These are phyloP conservation scores for Alternaria arborescens DNA, from an alignment of 2,329 filamentous ascomycete species.

Conservation along the genomic window DNA sequence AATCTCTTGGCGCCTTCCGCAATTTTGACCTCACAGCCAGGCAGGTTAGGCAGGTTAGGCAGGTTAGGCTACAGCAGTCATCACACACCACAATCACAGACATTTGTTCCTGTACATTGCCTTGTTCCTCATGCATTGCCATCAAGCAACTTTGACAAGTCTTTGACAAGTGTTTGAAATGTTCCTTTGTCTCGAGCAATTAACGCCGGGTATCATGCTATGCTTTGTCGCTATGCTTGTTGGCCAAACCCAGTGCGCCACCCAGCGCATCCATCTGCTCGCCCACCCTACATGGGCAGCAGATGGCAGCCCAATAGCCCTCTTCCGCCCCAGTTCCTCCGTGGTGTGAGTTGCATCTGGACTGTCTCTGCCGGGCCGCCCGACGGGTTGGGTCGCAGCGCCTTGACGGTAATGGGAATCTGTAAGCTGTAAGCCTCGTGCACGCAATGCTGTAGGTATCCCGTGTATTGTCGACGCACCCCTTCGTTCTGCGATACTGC, in stretches of 20 bases:
- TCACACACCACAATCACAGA: not conserved
- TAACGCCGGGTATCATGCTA: slow-evolving; percentile 50
- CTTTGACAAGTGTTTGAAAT: not conserved
- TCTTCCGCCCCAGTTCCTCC: slow-evolving; percentile 86
- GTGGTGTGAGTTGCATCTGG: slow-evolving; percentile 76
- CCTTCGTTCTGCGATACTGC: slow-evolving; percentile 89
- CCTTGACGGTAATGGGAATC: slow-evolving; percentile 75
- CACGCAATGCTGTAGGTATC: not conserved
- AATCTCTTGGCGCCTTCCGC: slow-evolving; percentile 29
- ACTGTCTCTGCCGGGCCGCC: slow-evolving; percentile 60
- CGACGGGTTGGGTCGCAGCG: slow-evolving; percentile 57
- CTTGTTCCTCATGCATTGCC: not conserved
- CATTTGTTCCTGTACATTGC: not conserved
- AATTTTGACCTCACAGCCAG: slow-evolving; percentile 27
- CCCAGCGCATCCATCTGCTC: slow-evolving; percentile 31
- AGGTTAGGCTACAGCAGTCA: slow-evolving; percentile 10
- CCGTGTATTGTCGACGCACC: slow-evolving; percentile 63
- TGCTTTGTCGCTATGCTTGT: slow-evolving; percentile 43
- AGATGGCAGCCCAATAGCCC: slow-evolving; percentile 92
- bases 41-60: slow-evolving; percentile 2
- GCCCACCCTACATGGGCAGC: slow-evolving; percentile 69
- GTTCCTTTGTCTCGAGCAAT: slow-evolving; percentile 10
- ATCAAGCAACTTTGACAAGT: not conserved
- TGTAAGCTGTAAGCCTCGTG: slow-evolving; percentile 52
- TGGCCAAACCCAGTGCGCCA: slow-evolving; percentile 47